phyloP scores from a whole-genome alignment of 257 asterid genomes.

The Nicotiana otophora region DNA sequence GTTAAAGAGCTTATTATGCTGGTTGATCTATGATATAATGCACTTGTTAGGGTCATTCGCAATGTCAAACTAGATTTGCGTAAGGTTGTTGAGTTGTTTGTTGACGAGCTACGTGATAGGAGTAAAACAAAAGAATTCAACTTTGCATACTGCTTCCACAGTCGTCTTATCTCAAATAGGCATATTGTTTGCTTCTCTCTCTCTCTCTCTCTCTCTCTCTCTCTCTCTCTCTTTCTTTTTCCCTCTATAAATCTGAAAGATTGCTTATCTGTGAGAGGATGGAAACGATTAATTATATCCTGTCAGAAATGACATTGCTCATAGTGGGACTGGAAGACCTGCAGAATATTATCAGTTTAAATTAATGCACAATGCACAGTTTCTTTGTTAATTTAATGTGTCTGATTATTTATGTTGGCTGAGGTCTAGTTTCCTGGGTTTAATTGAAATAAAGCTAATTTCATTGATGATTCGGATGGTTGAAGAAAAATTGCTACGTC shows the following conservation, averaged over 20 bases:
- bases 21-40: background rate
- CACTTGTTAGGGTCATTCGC: background rate
- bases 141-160: background rate
- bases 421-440: background rate
- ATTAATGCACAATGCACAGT: background rate
- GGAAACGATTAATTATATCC: background rate
- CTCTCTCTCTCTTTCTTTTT: background rate
- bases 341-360: background rate
- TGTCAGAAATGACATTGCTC: background rate
- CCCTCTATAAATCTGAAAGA: background rate
- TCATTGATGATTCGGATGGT: background rate
- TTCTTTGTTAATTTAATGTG: background rate
- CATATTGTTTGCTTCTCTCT: background rate
- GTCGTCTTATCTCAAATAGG: background rate
- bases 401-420: background rate
- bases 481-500: background rate
- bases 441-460: background rate
- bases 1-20: background rate
- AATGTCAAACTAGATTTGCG: background rate
- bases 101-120: background rate
- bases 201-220: background rate
- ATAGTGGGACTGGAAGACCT: background rate
- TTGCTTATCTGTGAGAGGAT: background rate
- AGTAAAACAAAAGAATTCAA: background rate
- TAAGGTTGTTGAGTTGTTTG: background rate